These are phyloP conservation scores for Adansonia gregorii DNA, from an alignment of 441 rosid species.

Conservation along the genomic window DNA sequence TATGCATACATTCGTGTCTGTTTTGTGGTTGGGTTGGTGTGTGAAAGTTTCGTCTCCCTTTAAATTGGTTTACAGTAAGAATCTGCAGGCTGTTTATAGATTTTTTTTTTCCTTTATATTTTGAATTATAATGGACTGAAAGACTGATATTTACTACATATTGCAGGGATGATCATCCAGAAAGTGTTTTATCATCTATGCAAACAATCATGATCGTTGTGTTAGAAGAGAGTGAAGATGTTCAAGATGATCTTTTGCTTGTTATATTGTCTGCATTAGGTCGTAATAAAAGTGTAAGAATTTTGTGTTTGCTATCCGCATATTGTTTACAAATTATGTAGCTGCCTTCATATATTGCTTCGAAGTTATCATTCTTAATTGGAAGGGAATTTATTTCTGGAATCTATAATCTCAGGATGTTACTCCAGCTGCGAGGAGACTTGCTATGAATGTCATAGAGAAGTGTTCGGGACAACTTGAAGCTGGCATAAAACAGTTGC, in stretches of 20 bases:
- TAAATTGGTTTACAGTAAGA: neutral
- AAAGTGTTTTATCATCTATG: constrained; percentile 90
- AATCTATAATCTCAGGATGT: constrained; percentile 61
- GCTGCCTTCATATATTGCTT: constrained; percentile 14
- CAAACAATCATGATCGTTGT: constrained; percentile 86
- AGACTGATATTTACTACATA: neutral
- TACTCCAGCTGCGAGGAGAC: constrained; percentile 74
- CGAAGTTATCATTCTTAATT: constrained; percentile 20
- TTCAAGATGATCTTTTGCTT: constrained; percentile 79
- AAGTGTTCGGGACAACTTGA: constrained; percentile 89
- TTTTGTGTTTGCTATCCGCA: constrained; percentile 28
- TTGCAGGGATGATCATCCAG: constrained; percentile 96
- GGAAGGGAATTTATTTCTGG: constrained; percentile 37
- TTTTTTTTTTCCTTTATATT: neutral
- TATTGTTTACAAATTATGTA: constrained; percentile 20
- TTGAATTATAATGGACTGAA: constrained; percentile 19
- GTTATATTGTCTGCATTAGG: constrained; percentile 79
- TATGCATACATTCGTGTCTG: neutral
- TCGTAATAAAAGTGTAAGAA: constrained; percentile 76
- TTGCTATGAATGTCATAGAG: constrained; percentile 93
- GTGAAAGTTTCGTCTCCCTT: neutral
- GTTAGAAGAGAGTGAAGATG: constrained; percentile 95
- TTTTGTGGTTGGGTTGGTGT: neutral
- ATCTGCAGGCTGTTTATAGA: neutral
- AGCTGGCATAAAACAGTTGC: constrained; percentile 87